Conservation (phyloP, 2,329 filamentous ascomycete genomes). For the Colletotrichum melonis region DNA sequence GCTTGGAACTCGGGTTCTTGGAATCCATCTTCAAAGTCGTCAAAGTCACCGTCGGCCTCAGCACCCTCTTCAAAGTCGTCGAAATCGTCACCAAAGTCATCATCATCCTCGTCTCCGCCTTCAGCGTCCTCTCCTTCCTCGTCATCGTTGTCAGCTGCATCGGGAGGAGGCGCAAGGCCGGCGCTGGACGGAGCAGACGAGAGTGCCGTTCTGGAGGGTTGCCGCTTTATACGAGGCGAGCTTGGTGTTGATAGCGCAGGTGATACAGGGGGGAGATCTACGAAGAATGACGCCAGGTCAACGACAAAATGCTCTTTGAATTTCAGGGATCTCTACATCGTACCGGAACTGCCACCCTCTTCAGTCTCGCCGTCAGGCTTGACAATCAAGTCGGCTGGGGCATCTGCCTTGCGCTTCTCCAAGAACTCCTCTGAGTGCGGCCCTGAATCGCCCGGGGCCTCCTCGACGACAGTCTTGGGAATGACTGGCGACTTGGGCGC, state of each 20-base stretch:
- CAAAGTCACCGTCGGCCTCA: constrained; percentile 67
- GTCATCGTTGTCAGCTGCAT: constrained; percentile 42
- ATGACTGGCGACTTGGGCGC: constrained; percentile 48
- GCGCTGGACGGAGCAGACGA: constrained; percentile 20
- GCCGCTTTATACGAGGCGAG: constrained; percentile 45
- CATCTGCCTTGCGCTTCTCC: constrained; percentile 61
- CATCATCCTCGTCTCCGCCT: constrained; percentile 47
- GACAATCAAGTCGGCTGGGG: constrained; percentile 63
- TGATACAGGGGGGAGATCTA: constrained; percentile 50
- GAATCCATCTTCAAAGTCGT: constrained; percentile 80
- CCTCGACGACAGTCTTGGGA: constrained; percentile 65
- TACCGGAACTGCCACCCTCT: constrained; percentile 47
- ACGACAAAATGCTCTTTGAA: constrained; percentile 36
- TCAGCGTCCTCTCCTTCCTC: constrained; percentile 43
- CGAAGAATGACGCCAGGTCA: constrained; percentile 42
- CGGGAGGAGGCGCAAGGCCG: constrained; percentile 29
- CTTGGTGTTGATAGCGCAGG: constrained; percentile 41
- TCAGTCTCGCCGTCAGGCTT: constrained; percentile 56
- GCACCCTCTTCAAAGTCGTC: constrained; percentile 73
- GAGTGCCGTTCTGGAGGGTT: constrained; percentile 43
- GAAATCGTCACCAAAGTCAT: constrained; percentile 70
- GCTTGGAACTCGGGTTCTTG: constrained; percentile 62
- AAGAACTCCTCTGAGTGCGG: constrained; percentile 57
- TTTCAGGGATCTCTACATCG: constrained; percentile 38
- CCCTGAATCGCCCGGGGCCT: constrained; percentile 57